Percentiles rank a stretch among this genome's conserved stretches.
Conservation (phyloP, 2,329 filamentous ascomycete species). For the Fusarium torreyae region DNA sequence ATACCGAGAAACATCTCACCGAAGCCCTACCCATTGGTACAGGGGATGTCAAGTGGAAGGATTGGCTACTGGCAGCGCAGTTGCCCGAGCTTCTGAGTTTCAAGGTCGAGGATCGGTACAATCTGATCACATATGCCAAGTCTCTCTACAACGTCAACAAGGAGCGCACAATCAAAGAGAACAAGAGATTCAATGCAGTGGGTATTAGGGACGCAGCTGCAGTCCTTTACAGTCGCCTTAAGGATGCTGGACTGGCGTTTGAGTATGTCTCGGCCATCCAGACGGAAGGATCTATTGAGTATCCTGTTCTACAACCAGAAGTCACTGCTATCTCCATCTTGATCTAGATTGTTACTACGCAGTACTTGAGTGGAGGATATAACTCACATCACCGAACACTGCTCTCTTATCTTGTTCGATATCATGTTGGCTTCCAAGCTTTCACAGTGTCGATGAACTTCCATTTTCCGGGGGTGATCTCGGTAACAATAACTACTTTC, state of each 20-base stretch:
- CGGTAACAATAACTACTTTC: no score
- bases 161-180: constrained; percentile 4
- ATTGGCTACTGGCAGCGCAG: constrained; percentile 32
- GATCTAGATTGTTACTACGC: constrained; percentile 7
- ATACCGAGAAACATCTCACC: constrained; percentile 32
- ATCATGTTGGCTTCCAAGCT: no score
- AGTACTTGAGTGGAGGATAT: no score
- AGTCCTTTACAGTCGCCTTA: constrained; percentile 13
- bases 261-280: constrained; percentile 11
- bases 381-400: no score
- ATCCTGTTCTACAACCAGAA: constrained; percentile 30
- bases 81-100: constrained; percentile 32
- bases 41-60: constrained; percentile 34
- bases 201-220: constrained; percentile 16
- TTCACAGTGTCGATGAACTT: no score
- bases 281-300: constrained; percentile 24
- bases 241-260: constrained; percentile 5
- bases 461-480: no score
- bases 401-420: no score
- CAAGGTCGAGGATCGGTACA: constrained; percentile 34
- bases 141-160: constrained; percentile 32
- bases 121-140: constrained; percentile 36
- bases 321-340: constrained; percentile 31
- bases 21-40: constrained; percentile 31
- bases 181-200: not conserved